Evolutionary conservation across 176 grass and related monocot species (phyloP).

Genomic region (Oryza brachyantha): DNA sequence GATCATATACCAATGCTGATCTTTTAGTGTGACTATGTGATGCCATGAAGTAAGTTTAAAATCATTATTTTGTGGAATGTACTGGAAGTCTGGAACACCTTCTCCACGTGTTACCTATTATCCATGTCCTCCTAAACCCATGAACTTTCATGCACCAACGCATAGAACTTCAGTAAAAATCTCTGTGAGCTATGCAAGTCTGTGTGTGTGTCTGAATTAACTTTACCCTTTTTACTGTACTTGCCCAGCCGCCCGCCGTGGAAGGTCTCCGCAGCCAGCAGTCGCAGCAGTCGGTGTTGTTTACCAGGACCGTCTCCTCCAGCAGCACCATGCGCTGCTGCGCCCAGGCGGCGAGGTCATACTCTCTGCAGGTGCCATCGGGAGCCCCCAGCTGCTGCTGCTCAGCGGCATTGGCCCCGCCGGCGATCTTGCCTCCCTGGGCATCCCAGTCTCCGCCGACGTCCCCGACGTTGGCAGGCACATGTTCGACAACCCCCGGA

Average conservation of each 20-base stretch:
- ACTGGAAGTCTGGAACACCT: too few species aligned
- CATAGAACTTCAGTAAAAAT: neutral
- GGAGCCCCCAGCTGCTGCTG: slow-evolving; percentile 75
- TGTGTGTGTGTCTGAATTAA: neutral
- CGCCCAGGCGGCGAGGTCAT: slow-evolving; percentile 78
- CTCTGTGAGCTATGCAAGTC: neutral
- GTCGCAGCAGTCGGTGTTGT: slow-evolving; percentile 54
- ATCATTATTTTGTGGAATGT: neutral
- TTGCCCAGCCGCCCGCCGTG: slow-evolving; percentile 24
- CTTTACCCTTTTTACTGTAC: neutral
- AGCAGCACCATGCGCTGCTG: slow-evolving; percentile 59
- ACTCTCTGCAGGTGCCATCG: slow-evolving; percentile 69
- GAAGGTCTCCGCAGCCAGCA: slow-evolving; percentile 24
- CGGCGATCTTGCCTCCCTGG: slow-evolving; percentile 53
- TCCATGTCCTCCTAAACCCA: neutral
- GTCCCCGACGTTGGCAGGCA: slow-evolving; percentile 60
- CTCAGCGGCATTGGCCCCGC: slow-evolving; percentile 73
- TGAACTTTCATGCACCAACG: neutral
- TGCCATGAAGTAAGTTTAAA: neutral
- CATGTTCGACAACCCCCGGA: slow-evolving; percentile 86
- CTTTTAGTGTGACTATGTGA: too few species aligned
- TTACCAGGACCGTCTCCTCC: slow-evolving; percentile 63
- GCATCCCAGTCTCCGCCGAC: slow-evolving; percentile 58
- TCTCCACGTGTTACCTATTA: neutral
- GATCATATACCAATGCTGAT: neutral